Evolutionary conservation across 2,329 filamentous ascomycete species (phyloP).

Genomic region (Immersiporthe knoxdaviesiana): DNA sequence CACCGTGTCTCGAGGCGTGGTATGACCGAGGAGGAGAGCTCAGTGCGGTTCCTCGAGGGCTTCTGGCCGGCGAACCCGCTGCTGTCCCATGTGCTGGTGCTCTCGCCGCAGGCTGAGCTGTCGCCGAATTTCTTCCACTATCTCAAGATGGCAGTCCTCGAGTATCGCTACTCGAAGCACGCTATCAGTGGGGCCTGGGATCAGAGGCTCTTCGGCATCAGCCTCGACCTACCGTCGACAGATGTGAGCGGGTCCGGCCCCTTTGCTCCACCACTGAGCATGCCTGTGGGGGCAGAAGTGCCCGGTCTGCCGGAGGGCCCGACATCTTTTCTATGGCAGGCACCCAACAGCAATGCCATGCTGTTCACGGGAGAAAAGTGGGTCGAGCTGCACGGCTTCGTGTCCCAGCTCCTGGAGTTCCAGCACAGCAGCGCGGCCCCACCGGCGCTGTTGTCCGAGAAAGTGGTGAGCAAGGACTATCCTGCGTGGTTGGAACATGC

Average conservation of each 20-base stretch:
- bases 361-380: conserved; percentile 86
- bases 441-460: conserved; percentile 51
- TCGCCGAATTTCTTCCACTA: conserved; percentile 77
- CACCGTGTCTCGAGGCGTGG: conserved; percentile 69
- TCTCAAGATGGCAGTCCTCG: conserved; percentile 75
- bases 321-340: conserved; percentile 80
- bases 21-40: conserved; percentile 69
- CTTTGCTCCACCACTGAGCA: conserved; percentile 50
- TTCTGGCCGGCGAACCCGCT: conserved; percentile 75
- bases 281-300: conserved; percentile 17
- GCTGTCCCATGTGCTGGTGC: conserved; percentile 76
- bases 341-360: conserved; percentile 79
- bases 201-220: conserved; percentile 72
- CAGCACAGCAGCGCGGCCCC: conserved; percentile 41
- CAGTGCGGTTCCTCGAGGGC: conserved; percentile 78
- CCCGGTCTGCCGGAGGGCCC: conserved; percentile 34
- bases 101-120: conserved; percentile 81
- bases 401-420: conserved; percentile 63
- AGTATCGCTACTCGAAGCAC: conserved; percentile 71
- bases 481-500: conserved; percentile 81
- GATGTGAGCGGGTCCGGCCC: conserved; percentile 62
- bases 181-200: conserved; percentile 50
- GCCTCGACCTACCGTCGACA: conserved; percentile 72
- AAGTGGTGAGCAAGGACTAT: conserved; percentile 67
- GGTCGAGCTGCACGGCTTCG: conserved; percentile 81